Evolutionary conservation across 2,329 filamentous ascomycete genomes (phyloP).

Genomic region (Endothia cerciana): DNA sequence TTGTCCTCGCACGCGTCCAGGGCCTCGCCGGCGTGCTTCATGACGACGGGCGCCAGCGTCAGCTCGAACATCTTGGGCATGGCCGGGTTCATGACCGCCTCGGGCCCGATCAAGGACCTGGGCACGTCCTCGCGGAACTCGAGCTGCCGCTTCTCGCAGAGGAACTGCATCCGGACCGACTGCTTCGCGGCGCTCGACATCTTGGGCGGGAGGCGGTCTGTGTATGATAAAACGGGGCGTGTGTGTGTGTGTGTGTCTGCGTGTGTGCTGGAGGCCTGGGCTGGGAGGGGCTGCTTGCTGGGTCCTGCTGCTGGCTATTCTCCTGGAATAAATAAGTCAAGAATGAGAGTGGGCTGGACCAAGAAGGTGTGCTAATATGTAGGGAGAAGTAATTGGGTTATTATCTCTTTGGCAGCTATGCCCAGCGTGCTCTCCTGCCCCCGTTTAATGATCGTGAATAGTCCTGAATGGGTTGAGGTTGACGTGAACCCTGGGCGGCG

Average conservation of each 20-base stretch:
- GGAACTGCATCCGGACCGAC: constrained; percentile 28
- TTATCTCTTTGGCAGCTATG: neutral
- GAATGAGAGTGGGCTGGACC: neutral
- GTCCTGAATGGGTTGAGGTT: neutral
- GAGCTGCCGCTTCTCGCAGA: constrained; percentile 29
- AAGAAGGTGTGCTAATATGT: neutral
- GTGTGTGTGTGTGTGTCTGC: neutral
- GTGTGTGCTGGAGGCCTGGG: constrained; percentile 7
- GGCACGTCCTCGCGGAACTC: constrained; percentile 29
- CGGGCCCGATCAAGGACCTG: constrained; percentile 25
- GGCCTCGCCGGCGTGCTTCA: constrained; percentile 27
- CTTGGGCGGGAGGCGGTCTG: neutral
- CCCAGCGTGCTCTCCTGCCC: too few species aligned
- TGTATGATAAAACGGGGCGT: neutral
- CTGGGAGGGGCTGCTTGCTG: neutral
- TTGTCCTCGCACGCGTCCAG: constrained; percentile 29
- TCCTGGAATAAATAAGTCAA: too few species aligned
- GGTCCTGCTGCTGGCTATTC: neutral
- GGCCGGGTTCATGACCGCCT: constrained; percentile 26
- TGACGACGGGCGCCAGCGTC: constrained; percentile 25
- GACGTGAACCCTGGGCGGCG: too few species aligned
- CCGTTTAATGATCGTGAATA: too few species aligned
- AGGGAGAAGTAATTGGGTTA: neutral
- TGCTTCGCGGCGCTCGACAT: constrained; percentile 21
- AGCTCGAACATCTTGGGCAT: constrained; percentile 29